These are phyloP conservation scores for Tylopilus rubrobrunneus DNA, from an alignment of 768 basidiomycete species.

Conservation along the genomic window DNA sequence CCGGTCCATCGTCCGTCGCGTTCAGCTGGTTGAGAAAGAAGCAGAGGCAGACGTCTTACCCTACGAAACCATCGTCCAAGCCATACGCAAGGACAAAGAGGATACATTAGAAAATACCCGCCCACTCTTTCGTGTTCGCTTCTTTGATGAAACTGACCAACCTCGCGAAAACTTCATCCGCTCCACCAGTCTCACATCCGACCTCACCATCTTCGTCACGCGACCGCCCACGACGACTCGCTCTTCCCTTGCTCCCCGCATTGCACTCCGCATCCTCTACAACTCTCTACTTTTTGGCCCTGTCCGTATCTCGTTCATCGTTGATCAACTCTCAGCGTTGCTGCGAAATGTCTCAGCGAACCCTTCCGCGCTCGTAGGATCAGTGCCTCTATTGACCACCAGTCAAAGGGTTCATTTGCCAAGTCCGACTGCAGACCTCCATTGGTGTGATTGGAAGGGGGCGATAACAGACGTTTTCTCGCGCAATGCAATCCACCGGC, in stretches of 20 bases:
- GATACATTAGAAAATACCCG: constrained; percentile 46
- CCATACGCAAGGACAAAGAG: constrained; percentile 62
- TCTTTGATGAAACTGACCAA: constrained; percentile 88
- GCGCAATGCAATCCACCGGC: constrained; percentile 72
- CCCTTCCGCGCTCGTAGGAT: constrained; percentile 68
- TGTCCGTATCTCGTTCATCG: constrained; percentile 67
- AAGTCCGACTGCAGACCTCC: constrained; percentile 78
- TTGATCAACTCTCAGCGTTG: constrained; percentile 82
- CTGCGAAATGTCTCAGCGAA: constrained; percentile 67
- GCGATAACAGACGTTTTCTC: constrained; percentile 96
- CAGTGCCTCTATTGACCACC: constrained; percentile 75
- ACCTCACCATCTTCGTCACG: constrained; percentile 87
- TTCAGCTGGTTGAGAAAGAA: constrained; percentile 80
- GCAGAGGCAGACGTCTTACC: constrained; percentile 80
- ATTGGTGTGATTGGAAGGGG: constrained; percentile 98
- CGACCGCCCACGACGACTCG: constrained; percentile 65
- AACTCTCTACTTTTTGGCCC: constrained; percentile 92
- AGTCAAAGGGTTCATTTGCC: constrained; percentile 70
- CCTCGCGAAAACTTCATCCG: constrained; percentile 71
- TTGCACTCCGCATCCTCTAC: constrained; percentile 83
- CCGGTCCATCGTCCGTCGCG: constrained; percentile 81
- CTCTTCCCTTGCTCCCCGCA: constrained; percentile 64
- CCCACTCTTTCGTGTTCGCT: constrained; percentile 90
- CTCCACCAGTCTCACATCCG: constrained; percentile 82
- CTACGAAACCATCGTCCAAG: constrained; percentile 70